Base-by-base conservation (phyloP, 2,329 filamentous ascomycete genomes). In the Didymella exigua region DNA sequence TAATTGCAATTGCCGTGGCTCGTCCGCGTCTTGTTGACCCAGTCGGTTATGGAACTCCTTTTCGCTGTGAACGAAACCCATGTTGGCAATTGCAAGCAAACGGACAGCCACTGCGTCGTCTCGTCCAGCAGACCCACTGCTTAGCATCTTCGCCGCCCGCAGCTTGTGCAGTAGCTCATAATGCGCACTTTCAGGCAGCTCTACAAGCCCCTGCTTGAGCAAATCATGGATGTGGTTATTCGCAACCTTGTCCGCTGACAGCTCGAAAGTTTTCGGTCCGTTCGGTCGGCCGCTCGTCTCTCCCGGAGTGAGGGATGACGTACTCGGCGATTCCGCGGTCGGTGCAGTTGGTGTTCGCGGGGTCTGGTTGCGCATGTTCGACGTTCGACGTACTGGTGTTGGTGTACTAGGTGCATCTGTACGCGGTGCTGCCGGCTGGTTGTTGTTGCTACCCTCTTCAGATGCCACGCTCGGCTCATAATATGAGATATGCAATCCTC, bases 1-100 rank as follows among this genome's bases (percentile, higher is more conserved):
- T 21, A 99, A 82, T 74, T 99, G 95, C 59, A 92, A 89, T 46
- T 91, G 86, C 56, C 93, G 88, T 2, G 93, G 92, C 74, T 96
- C 91, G 67, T 98, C 93, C 31, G 86, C 85, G 70, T 99, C 96
- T 63, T 93, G 88, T 61, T 90, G 90, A 46, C 96, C 82, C 36
- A 97, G 85, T 73, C 91, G 93, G 59, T 93, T 89, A 38, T 92
- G 82, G 66, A 99, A 96, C n/a, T 86, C 85, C 4, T 83, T 78
- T 68, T 99, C 96, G 2, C 84, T 82, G 63, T 96, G 89, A 49
- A 98, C 90, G 71, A 96, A 97, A 2, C 92, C 91, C 59, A 99
- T 76, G 67, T 98, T 99, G 21, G 90, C 89, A 56, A 98, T 88
- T 13, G 93, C 92, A 36, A 99, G 81, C 31, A 98, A 80, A 27